Conservation (phyloP, 371 early-diverging fungal species). For the Rhizopus stolonifer region DNA sequence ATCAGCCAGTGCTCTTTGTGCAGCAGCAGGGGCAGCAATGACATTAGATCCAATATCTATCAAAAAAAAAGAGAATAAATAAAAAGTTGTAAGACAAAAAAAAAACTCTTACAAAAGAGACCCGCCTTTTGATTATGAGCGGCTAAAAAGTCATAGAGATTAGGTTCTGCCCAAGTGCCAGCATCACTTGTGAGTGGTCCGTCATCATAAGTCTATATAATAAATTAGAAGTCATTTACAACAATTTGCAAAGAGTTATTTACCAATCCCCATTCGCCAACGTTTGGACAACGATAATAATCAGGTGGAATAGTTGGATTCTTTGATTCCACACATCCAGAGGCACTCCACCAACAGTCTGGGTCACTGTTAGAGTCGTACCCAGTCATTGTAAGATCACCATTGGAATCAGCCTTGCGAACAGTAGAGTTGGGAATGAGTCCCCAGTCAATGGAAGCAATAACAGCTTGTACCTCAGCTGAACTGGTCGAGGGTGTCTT, state of each 20-base stretch:
- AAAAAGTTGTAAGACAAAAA: not conserved
- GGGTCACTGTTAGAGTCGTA: constrained; percentile 23
- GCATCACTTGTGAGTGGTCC: constrained; percentile 36
- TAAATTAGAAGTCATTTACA: no score
- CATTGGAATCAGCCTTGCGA: constrained; percentile 20
- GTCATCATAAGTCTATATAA: constrained; percentile 33
- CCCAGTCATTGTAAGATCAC: constrained; percentile 22
- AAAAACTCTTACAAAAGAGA: constrained; percentile 20
- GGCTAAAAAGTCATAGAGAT: constrained; percentile 44
- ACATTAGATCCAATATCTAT: constrained; percentile 35
- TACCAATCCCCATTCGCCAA: constrained; percentile 47
- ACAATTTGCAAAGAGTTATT: no score
- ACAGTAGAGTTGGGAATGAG: constrained; percentile 40
- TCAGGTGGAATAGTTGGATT: constrained; percentile 40
- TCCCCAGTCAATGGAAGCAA: constrained; percentile 43
- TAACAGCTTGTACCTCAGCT: constrained; percentile 37
- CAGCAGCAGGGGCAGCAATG: constrained; percentile 28
- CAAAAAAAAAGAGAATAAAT: not conserved
- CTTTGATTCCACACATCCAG: constrained; percentile 44
- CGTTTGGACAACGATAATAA: constrained; percentile 36
- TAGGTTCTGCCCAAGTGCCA: constrained; percentile 37
- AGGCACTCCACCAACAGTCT: constrained; percentile 39
- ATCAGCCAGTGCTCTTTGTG: constrained; percentile 29
- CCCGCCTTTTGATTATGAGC: constrained; percentile 25
- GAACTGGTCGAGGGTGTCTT: constrained; percentile 27